Evolutionary conservation across 139 green algal genomes (phyloP).

Genomic region (Gonium pectorale): DNA sequence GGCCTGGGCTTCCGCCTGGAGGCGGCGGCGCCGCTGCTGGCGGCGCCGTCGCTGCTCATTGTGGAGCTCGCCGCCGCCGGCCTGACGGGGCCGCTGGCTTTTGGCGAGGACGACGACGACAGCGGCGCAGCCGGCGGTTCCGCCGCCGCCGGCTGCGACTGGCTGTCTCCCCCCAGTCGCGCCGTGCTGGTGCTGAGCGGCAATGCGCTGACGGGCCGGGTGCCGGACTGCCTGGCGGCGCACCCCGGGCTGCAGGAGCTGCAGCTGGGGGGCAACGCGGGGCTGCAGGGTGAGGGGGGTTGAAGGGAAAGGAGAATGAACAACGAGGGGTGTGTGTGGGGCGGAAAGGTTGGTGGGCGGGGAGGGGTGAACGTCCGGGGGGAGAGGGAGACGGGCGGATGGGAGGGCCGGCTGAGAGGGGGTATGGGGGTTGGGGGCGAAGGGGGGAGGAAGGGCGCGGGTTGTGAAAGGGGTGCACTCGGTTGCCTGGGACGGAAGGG

Average conservation of each 20-base stretch:
- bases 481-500: background rate
- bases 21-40: background rate
- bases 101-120: background rate
- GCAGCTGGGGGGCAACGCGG: background rate
- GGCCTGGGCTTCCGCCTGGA: background rate
- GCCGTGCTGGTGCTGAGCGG: background rate
- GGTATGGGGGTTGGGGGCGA: too few species aligned
- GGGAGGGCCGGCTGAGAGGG: too few species aligned
- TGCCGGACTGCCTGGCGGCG: background rate
- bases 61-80: background rate
- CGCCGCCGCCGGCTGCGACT: background rate
- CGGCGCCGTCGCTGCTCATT: background rate
- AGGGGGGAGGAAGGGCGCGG: too few species aligned
- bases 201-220: background rate
- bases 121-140: background rate
- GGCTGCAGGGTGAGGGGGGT: background rate
- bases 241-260: slow-evolving; percentile 5
- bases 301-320: too few species aligned
- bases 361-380: too few species aligned
- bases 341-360: too few species aligned
- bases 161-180: background rate
- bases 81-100: slow-evolving; percentile 1
- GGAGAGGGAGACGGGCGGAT: too few species aligned
- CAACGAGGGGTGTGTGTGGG: too few species aligned
- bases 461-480: too few species aligned